Percentiles rank a stretch among this genome's conserved stretches.
phyloP scores from a whole-genome alignment of 257 asterid species.

The Solanum microdontum region DNA sequence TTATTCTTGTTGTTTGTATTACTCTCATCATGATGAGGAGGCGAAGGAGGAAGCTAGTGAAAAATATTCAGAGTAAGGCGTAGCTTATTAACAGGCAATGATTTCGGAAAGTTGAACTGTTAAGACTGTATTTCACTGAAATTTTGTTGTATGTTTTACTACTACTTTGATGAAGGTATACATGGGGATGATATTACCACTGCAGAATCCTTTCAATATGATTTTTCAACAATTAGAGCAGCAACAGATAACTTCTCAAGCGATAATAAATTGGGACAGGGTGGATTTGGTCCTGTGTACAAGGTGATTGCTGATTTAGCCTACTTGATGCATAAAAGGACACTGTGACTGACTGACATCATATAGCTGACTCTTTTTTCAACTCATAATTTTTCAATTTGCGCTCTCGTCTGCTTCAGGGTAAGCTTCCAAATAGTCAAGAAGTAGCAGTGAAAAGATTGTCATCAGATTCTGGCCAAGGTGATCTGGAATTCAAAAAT shows the following conservation, averaged over 20 bases:
- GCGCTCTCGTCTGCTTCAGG: no score
- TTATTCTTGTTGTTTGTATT: no score
- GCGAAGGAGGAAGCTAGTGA: no score
- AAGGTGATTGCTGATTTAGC: neutral
- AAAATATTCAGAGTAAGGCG: neutral
- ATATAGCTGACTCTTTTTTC: neutral
- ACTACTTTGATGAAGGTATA: neutral
- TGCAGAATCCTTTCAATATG: slow-evolving; percentile 10
- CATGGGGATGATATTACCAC: neutral
- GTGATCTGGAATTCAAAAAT: slow-evolving; percentile 4
- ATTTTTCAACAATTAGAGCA: neutral
- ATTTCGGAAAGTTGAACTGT: neutral
- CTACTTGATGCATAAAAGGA: neutral
- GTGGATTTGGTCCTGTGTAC: slow-evolving; percentile 10
- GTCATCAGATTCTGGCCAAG: slow-evolving; percentile 2
- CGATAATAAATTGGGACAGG: neutral
- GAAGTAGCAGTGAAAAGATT: neutral
- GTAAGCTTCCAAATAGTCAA: no score
- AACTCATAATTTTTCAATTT: neutral
- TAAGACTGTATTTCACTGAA: neutral
- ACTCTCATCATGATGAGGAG: no score
- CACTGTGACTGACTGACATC: neutral
- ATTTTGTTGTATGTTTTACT: neutral
- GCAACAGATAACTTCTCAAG: slow-evolving; percentile 7
- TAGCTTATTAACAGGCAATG: neutral